Conservation (phyloP, 495 filamentous ascomycete genomes). For the Aspergillus ostianus region DNA sequence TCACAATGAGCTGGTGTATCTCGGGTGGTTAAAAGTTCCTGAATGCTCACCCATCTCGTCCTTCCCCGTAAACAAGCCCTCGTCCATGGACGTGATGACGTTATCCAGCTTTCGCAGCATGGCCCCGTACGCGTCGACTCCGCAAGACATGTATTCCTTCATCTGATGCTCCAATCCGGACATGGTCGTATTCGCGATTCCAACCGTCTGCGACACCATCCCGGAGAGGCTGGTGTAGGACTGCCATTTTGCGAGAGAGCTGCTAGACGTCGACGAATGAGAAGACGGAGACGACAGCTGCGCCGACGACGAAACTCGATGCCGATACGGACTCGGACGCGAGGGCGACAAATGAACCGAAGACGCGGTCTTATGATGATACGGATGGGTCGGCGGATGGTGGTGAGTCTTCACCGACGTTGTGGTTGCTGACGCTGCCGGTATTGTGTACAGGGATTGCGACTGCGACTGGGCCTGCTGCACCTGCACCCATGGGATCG, state of each 20-base stretch:
- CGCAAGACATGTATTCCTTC: slow-evolving; percentile 8
- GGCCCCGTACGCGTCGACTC: slow-evolving; percentile 42
- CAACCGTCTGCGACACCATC: slow-evolving; percentile 6
- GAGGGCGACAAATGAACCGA: not conserved
- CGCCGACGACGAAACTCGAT: no score
- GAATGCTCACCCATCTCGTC: slow-evolving; percentile 52
- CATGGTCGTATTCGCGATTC: not conserved
- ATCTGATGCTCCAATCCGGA: slow-evolving; percentile 8
- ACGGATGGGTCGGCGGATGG: not conserved
- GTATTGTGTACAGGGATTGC: not conserved
- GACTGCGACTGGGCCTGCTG: not conserved
- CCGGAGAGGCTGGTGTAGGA: slow-evolving; percentile 8
- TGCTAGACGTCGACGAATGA: not conserved
- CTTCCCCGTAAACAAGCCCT: slow-evolving; percentile 58
- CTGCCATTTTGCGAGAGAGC: slow-evolving; percentile 4
- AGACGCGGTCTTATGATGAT: not conserved
- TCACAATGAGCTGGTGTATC: slow-evolving; percentile 23
- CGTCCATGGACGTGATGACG: slow-evolving; percentile 68
- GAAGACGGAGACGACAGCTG: not conserved
- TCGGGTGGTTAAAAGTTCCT: not conserved
- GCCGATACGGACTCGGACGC: no score
- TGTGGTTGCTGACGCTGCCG: not conserved
- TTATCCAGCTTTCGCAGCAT: slow-evolving; percentile 49
- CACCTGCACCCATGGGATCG: not conserved
- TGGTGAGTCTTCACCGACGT: not conserved